Conservation (phyloP, 495 filamentous ascomycete genomes). For the Neurospora sp. region DNA sequence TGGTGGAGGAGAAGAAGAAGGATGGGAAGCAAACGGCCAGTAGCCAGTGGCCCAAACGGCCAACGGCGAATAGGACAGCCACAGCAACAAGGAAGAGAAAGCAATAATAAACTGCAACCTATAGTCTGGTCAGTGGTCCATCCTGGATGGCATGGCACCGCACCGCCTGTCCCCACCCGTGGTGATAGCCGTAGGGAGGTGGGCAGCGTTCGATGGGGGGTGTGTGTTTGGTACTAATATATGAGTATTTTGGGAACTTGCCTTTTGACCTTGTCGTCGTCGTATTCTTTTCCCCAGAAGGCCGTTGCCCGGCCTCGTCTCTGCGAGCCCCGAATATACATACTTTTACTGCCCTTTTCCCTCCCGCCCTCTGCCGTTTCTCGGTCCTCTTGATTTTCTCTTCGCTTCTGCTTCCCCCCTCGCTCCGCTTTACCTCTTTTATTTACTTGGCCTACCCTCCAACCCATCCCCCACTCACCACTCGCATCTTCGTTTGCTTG, state of each 20-base stretch:
- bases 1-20: background rate
- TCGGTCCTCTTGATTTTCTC: background rate
- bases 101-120: background rate
- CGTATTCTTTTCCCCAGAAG: background rate
- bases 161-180: background rate
- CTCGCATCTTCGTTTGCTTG: slow-evolving; percentile 2
- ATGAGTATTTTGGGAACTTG: background rate
- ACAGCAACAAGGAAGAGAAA: background rate
- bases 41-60: background rate
- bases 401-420: background rate
- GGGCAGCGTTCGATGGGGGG: background rate
- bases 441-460: slow-evolving; percentile 2
- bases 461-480: background rate
- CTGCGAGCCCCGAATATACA: background rate
- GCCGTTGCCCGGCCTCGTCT: background rate
- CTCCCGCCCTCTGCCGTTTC: background rate
- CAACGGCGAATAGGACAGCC: background rate
- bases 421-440: background rate
- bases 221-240: background rate
- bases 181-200: background rate
- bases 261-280: background rate
- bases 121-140: background rate
- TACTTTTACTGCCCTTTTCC: background rate
- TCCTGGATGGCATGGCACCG: background rate
- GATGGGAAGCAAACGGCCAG: background rate